Evolutionary conservation across 371 early-diverging fungal species (phyloP), one percentile per base, ranked within the genome.

Genomic region (Mortierella sp.): DNA sequence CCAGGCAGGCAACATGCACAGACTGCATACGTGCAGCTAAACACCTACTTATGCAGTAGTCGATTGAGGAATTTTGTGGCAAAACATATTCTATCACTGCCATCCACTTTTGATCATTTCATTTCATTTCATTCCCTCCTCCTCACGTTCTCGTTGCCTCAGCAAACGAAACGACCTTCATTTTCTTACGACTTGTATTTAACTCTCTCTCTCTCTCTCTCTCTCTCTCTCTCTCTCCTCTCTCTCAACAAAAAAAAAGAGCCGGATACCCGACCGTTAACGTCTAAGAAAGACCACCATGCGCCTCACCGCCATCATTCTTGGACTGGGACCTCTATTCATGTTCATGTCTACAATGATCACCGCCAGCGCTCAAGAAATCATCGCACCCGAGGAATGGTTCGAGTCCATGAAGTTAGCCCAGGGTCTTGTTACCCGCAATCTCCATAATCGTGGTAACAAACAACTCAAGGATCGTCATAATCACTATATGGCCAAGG

Each of bases 311-410:
- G 50, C 60, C 21, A 41, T 64, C 42, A 44, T 48, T 28, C 44
- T 67, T 15, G 56, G 47, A n/a, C 43, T 66, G 60, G 26, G 6
- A 23, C 48, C 30, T 6, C 54, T 14, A 9, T 64, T 14, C 5
- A n/a, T n/a, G n/a, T n/a, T n/a, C n/a, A n/a, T 49, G 39, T 49
- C 42, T 31, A 15, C 27, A 19, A 15, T 41, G 8, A 27, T 48
- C 27, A 31, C 50, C n/a, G 60, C 55, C 26, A 28, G 41, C 11
- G 72, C 72, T 7, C 72, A 72, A 41, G 72, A 72, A 52, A 56
- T 72, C 28, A 50, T 42, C n/a, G 72, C 72, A 6, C 60, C 51
- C 26, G 72, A 72, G 49, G 72, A 72, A 48, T 72, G 72, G 72
- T 50, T 72, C 53, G 62, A 65, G 54, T 50, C 60, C 49, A 50